A percentile compares a stretch with the other conserved stretches of the same genome.
Conservation (phyloP, 345 rosid species). For the Eutrema yunnanense region DNA sequence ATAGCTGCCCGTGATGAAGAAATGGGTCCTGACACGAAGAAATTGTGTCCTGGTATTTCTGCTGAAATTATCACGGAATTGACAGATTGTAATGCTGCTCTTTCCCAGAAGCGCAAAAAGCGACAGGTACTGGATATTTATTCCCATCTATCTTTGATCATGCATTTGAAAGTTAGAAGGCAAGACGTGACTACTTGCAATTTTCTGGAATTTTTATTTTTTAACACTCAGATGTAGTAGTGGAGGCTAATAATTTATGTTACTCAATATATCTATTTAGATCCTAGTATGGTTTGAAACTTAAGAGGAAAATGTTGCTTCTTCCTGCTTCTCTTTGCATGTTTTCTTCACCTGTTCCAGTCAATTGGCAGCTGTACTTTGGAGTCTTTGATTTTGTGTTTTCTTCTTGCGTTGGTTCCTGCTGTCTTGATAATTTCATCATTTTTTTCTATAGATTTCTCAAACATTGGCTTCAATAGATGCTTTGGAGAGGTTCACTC, state of each 20-base stretch:
- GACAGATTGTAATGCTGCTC: slow-evolving; percentile 80
- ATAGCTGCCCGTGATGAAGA: slow-evolving; percentile 50
- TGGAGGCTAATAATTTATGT: not conserved
- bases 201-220: not conserved
- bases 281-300: not conserved
- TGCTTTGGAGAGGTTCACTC: slow-evolving; percentile 77
- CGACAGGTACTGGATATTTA: slow-evolving; percentile 46
- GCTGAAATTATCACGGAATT: slow-evolving; percentile 54
- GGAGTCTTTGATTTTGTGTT: not conserved
- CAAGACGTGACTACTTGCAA: not conserved
- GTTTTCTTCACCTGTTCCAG: not conserved
- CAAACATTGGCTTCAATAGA: slow-evolving; percentile 61
- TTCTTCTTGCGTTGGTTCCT: not conserved
- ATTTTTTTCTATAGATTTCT: slow-evolving; percentile 47
- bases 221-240: not conserved
- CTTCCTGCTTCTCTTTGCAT: not conserved
- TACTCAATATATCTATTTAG: not conserved
- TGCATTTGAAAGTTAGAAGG: not conserved
- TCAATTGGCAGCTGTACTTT: not conserved
- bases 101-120: slow-evolving; percentile 87
- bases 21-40: slow-evolving; percentile 45
- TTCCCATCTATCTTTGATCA: not conserved
- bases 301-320: not conserved
- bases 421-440: not conserved
- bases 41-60: slow-evolving; percentile 69